Percentiles rank a stretch among this genome's conserved stretches.
These are phyloP conservation scores for Circinella minor DNA, from an alignment of 371 early-diverging fungal genomes.

Conservation along the genomic window DNA sequence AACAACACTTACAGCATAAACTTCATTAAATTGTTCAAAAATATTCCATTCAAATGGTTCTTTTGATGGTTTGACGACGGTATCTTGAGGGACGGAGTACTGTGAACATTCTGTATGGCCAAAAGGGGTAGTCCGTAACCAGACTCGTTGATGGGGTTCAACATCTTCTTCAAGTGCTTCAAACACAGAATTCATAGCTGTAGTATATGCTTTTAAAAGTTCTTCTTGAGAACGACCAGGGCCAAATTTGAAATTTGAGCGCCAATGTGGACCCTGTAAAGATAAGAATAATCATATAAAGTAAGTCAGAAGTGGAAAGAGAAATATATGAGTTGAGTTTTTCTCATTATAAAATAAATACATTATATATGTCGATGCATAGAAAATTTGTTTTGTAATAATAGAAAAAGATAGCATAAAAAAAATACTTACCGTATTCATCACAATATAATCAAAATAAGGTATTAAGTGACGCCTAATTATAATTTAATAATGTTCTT, in stretches of 20 bases:
- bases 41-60: constrained; percentile 50
- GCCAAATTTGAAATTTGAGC: constrained; percentile 41
- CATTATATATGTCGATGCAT: too few species aligned
- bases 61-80: neutral
- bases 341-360: too few species aligned
- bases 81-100: constrained; percentile 28
- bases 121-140: constrained; percentile 42
- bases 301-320: neutral
- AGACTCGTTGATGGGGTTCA: constrained; percentile 36
- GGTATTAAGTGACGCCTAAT: constrained; percentile 37
- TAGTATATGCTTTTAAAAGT: constrained; percentile 30
- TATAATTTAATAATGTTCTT: too few species aligned
- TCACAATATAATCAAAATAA: constrained; percentile 38
- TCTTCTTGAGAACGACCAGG: constrained; percentile 32
- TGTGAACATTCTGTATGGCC: constrained; percentile 45
- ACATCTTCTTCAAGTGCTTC: constrained; percentile 30
- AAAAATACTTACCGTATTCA: constrained; percentile 37
- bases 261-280: constrained; percentile 48
- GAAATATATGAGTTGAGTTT: neutral
- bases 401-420: neutral
- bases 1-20: constrained; percentile 30
- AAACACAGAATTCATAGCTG: constrained; percentile 32
- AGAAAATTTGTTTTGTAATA: too few species aligned
- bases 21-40: constrained; percentile 34
- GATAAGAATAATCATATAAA: neutral